phyloP scores from a whole-genome alignment of 1,284 basidiomycete species.

The Mixia osmundae region DNA sequence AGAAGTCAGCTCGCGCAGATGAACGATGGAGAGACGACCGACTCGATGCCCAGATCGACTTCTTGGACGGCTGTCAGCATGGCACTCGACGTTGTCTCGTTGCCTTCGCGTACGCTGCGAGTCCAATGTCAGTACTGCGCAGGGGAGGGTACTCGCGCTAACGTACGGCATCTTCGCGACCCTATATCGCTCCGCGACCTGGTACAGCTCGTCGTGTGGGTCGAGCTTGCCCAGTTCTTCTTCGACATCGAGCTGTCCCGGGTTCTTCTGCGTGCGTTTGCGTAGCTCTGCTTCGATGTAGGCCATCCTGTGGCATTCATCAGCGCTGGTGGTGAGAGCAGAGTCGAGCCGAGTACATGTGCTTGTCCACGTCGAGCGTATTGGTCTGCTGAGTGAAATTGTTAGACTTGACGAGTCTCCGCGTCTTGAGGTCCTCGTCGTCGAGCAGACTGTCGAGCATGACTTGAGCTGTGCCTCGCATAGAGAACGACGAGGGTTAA shows the following conservation, averaged over 20 bases:
- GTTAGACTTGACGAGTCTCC: slow-evolving; percentile 52
- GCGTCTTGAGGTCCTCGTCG: slow-evolving; percentile 34
- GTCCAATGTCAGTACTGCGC: neutral
- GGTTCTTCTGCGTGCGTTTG: slow-evolving; percentile 34
- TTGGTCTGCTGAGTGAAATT: slow-evolving; percentile 97
- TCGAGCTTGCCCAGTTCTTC: slow-evolving; percentile 27
- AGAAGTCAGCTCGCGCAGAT: neutral
- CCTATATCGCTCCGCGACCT: slow-evolving; percentile 45
- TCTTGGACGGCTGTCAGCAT: slow-evolving; percentile 92
- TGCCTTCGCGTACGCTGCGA: slow-evolving; percentile 41
- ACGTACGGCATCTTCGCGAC: slow-evolving; percentile 28
- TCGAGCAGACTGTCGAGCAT: slow-evolving; percentile 28
- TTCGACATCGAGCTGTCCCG: slow-evolving; percentile 25
- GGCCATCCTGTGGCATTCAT: no score
- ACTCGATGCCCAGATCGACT: slow-evolving; percentile 96
- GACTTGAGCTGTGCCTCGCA: neutral
- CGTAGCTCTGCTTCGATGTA: slow-evolving; percentile 87
- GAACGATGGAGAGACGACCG: slow-evolving; percentile 22
- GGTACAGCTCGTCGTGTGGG: slow-evolving; percentile 59
- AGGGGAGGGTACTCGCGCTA: neutral
- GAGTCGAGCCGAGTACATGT: no score
- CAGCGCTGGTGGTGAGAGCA: no score
- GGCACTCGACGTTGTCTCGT: slow-evolving; percentile 65
- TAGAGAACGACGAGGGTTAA: neutral
- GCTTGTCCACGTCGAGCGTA: slow-evolving; percentile 83